phyloP scores from a whole-genome alignment of 202 grass and related monocot species.

The Dendrocalamus latiflorus region DNA sequence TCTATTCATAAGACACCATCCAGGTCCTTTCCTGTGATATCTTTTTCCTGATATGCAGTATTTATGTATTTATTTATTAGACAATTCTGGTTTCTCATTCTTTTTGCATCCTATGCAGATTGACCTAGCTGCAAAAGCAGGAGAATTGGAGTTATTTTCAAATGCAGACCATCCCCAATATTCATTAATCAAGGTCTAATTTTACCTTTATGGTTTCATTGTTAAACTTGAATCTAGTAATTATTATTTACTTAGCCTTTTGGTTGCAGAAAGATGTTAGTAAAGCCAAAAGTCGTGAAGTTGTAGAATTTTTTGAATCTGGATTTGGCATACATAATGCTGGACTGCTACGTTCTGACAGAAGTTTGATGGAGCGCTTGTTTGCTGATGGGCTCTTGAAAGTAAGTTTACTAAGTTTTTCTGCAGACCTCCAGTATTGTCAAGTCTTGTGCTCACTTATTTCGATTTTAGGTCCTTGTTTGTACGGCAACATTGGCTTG shows the following conservation, averaged over 20 bases:
- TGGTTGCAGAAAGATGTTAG: slow-evolving; percentile 79
- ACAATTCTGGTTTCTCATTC: slow-evolving; percentile 8
- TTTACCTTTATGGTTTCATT: slow-evolving; percentile 25
- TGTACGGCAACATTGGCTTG: slow-evolving; percentile 98
- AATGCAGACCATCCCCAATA: slow-evolving; percentile 76
- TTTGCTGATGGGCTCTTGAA: slow-evolving; percentile 85
- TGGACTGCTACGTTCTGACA: slow-evolving; percentile 90
- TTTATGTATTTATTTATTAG: slow-evolving; percentile 9
- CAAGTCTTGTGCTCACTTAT: slow-evolving; percentile 27
- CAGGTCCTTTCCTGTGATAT: not conserved
- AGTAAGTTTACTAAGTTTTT: slow-evolving; percentile 27
- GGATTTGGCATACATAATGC: slow-evolving; percentile 98
- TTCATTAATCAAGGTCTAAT: slow-evolving; percentile 70
- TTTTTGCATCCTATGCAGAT: slow-evolving; percentile 45
- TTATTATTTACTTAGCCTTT: slow-evolving; percentile 16
- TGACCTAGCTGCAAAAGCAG: slow-evolving; percentile 66
- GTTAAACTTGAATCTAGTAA: slow-evolving; percentile 9
- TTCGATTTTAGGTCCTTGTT: slow-evolving; percentile 77
- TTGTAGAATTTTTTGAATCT: slow-evolving; percentile 87
- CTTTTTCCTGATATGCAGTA: not conserved
- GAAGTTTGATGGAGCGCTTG: slow-evolving; percentile 84
- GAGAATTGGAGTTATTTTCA: slow-evolving; percentile 67
- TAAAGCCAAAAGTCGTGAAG: slow-evolving; percentile 90
- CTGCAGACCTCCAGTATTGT: slow-evolving; percentile 9
- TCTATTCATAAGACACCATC: not conserved